phyloP scores from a whole-genome alignment of 1,284 basidiomycete species.

The Moesziomyces aphidis region DNA sequence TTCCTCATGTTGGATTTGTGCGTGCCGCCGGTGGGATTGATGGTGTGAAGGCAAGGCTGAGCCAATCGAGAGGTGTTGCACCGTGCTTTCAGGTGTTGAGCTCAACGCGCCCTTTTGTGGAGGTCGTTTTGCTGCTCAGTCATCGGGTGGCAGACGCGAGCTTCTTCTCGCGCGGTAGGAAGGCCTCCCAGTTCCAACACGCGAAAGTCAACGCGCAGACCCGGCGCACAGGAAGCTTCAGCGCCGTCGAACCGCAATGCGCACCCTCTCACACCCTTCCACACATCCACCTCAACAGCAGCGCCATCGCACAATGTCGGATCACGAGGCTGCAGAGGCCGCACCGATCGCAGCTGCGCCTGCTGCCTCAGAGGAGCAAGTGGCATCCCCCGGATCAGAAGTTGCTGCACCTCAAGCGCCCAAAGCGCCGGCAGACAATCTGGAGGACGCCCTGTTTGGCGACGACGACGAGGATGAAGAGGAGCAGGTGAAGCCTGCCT shows the following conservation, averaged over 20 bases:
- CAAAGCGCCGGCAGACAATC: conserved; percentile 16
- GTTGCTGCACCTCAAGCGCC: neutral
- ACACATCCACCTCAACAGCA: neutral
- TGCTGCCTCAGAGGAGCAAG: conserved; percentile 13
- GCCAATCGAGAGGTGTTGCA: neutral
- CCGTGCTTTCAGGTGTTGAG: neutral
- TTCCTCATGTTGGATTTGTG: conserved; percentile 16
- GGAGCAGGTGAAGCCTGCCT: conserved; percentile 20
- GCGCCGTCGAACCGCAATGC: conserved; percentile 12
- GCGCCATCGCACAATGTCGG: conserved; percentile 33
- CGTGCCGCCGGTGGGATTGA: neutral
- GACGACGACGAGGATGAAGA: conserved; percentile 49
- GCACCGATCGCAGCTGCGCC: conserved; percentile 2
- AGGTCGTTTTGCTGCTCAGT: neutral
- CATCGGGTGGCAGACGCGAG: neutral
- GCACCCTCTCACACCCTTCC: conserved; percentile 5
- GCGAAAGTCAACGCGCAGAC: conserved; percentile 48
- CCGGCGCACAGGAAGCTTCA: conserved; percentile 40
- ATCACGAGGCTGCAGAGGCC: conserved; percentile 19
- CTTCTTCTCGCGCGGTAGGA: conserved; percentile 39
- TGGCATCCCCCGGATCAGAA: conserved; percentile 9
- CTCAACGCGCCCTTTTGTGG: neutral
- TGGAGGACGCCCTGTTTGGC: conserved; percentile 52
- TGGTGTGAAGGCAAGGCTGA: neutral
- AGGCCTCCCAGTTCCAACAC: neutral